A percentile compares a stretch with the other conserved stretches of the same genome.
These are phyloP conservation scores for Xylaria sp. DNA, from an alignment of 2,329 filamentous ascomycete genomes.

Conservation along the genomic window DNA sequence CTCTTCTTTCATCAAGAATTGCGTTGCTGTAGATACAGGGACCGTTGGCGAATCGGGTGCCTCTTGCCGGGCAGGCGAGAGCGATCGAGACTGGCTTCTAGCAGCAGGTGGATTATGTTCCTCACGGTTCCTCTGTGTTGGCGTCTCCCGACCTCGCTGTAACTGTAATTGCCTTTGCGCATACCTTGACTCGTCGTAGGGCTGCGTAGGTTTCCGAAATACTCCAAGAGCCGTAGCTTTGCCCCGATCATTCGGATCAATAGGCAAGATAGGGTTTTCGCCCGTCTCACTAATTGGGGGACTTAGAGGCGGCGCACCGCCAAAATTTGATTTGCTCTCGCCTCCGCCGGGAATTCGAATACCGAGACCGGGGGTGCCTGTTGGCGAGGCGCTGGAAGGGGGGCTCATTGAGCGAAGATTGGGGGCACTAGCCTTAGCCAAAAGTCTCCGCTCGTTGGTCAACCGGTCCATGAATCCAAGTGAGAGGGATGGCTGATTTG, in stretches of 20 bases:
- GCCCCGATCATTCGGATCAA: slow-evolving; percentile 77
- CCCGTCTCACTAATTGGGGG: slow-evolving; percentile 78
- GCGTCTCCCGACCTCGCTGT: slow-evolving; percentile 77
- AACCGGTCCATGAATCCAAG: slow-evolving; percentile 61
- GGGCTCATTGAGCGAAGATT: slow-evolving; percentile 72
- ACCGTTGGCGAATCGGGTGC: slow-evolving; percentile 48
- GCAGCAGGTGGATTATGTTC: slow-evolving; percentile 58
- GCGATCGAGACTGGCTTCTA: slow-evolving; percentile 59
- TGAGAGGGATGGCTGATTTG: slow-evolving; percentile 58
- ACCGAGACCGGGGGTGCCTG: slow-evolving; percentile 52
- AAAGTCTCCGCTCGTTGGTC: slow-evolving; percentile 57
- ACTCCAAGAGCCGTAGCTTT: slow-evolving; percentile 52
- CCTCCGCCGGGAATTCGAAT: slow-evolving; percentile 49
- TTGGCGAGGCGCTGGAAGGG: slow-evolving; percentile 54
- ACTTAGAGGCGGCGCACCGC: slow-evolving; percentile 66
- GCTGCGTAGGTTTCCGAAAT: slow-evolving; percentile 74
- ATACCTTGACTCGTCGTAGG: slow-evolving; percentile 88
- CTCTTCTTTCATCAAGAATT: slow-evolving; percentile 52
- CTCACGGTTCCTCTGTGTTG: slow-evolving; percentile 58
- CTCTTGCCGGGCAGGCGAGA: slow-evolving; percentile 57
- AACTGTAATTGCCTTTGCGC: slow-evolving; percentile 84
- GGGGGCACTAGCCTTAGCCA: slow-evolving; percentile 72
- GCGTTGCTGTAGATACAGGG: slow-evolving; percentile 44
- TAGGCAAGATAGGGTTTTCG: slow-evolving; percentile 71
- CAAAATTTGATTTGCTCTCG: slow-evolving; percentile 54